phyloP scores from a whole-genome alignment of 1,139 yeast species.

The Hansenula sp. region DNA sequence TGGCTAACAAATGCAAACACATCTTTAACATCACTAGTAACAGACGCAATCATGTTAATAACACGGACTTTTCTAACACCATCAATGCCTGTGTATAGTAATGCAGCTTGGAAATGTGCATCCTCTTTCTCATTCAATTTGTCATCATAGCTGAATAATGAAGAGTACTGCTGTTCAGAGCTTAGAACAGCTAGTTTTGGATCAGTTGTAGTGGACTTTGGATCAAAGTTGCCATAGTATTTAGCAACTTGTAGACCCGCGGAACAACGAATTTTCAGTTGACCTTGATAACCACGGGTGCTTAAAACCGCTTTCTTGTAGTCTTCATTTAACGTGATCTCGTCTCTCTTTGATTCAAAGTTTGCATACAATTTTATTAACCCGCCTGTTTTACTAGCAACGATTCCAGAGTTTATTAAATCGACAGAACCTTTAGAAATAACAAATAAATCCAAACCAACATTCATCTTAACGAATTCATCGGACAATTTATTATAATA shows the following conservation, averaged over 20 bases:
- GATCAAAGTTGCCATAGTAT: slow-evolving; percentile 57
- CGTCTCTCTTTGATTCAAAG: slow-evolving; percentile 70
- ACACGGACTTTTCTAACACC: slow-evolving; percentile 86
- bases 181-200: slow-evolving; percentile 70
- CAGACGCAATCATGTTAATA: slow-evolving; percentile 77
- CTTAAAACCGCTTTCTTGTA: slow-evolving; percentile 45
- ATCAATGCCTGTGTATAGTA: slow-evolving; percentile 71
- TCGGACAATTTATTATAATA: slow-evolving; percentile 61
- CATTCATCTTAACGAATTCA: slow-evolving; percentile 52
- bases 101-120: slow-evolving; percentile 89
- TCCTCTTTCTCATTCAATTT: slow-evolving; percentile 68
- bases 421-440: slow-evolving; percentile 68
- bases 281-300: slow-evolving; percentile 70
- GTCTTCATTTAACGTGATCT: slow-evolving; percentile 59
- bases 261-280: slow-evolving; percentile 82
- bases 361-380: slow-evolving; percentile 58
- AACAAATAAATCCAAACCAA: slow-evolving; percentile 76
- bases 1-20: slow-evolving; percentile 83
- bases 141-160: slow-evolving; percentile 75
- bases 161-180: slow-evolving; percentile 65
- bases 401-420: slow-evolving; percentile 66
- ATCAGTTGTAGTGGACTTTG: slow-evolving; percentile 35
- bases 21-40: slow-evolving; percentile 68
- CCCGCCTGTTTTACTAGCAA: slow-evolving; percentile 76
- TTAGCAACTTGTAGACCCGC: slow-evolving; percentile 82